Evolutionary conservation across 345 rosid species (phyloP).

Genomic region (Salix suchowensis): DNA sequence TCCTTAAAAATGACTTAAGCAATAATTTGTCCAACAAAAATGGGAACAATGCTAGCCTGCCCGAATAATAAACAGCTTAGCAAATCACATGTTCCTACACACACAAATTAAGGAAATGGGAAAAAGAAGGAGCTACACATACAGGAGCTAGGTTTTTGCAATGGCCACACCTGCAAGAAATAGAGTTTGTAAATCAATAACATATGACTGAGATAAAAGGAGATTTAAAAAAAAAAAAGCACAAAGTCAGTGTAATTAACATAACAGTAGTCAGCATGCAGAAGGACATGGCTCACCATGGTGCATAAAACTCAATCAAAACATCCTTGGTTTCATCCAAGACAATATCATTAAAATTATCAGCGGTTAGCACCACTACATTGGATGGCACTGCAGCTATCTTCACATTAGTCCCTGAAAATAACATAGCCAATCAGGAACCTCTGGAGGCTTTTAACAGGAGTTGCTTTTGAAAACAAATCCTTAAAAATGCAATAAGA

Average conservation of each 20-base stretch:
- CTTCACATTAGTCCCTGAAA: constrained; percentile 86
- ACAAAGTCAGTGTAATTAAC: not conserved
- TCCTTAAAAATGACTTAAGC: not conserved
- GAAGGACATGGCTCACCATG: constrained; percentile 51
- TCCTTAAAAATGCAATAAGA: not conserved
- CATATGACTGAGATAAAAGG: not conserved
- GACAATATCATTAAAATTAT: constrained; percentile 74
- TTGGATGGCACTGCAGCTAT: constrained; percentile 67
- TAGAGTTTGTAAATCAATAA: constrained; percentile 15
- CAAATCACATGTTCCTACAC: not conserved
- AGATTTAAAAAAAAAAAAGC: not conserved
- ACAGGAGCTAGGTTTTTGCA: constrained; percentile 98
- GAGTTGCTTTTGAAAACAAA: not conserved
- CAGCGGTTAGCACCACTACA: constrained; percentile 72
- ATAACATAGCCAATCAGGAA: constrained; percentile 5
- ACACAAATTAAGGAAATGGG: not conserved
- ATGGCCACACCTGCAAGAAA: constrained; percentile 88
- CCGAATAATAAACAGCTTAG: not conserved
- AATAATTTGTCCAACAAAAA: not conserved
- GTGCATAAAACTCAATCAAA: constrained; percentile 95
- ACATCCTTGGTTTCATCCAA: constrained; percentile 87
- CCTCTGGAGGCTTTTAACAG: not conserved
- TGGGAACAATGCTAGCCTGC: not conserved
- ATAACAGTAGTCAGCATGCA: not conserved
- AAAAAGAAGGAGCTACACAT: constrained; percentile 25